Percentiles rank a stretch among this genome's conserved stretches.
phyloP scores from a whole-genome alignment of 2,329 filamentous ascomycete genomes.

The Pseudocercospora crystallina region DNA sequence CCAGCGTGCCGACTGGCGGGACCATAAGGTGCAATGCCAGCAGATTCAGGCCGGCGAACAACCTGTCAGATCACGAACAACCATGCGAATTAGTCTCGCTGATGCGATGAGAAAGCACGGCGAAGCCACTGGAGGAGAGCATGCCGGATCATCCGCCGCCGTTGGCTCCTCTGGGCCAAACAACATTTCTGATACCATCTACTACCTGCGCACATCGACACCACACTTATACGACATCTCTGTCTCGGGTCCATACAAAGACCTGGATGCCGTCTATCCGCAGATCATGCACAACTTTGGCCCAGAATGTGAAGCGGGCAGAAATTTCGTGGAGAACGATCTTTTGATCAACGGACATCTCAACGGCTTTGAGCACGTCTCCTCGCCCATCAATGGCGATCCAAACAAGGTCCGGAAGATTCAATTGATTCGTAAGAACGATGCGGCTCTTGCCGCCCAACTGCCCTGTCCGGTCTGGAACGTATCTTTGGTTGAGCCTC shows the following conservation, averaged over 20 bases:
- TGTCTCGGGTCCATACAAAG: conserved; percentile 2
- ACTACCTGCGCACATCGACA: conserved; percentile 5
- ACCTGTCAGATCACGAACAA: background rate
- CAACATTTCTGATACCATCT: conserved; percentile 2
- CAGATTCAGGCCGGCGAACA: too few species aligned
- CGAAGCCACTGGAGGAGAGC: too few species aligned
- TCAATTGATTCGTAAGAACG: conserved; percentile 1
- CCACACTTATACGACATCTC: conserved; percentile 12
- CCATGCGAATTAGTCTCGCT: background rate
- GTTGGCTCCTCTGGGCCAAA: too few species aligned
- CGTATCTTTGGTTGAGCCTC: too few species aligned
- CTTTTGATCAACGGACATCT: too few species aligned
- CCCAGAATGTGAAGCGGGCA: background rate
- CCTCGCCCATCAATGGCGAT: conserved; percentile 8
- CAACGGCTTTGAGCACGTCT: conserved; percentile 6
- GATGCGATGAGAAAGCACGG: background rate
- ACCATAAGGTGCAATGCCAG: too few species aligned
- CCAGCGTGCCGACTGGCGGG: too few species aligned
- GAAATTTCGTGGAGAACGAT: background rate
- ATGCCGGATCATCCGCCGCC: too few species aligned
- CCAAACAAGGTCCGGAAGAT: conserved; percentile 1
- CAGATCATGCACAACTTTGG: conserved; percentile 2
- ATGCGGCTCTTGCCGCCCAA: background rate
- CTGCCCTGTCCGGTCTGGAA: conserved; percentile 10
- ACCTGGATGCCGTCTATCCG: background rate